Percentiles rank a stretch among this genome's conserved stretches.
These are phyloP conservation scores for Chalciporus piperatus DNA, from an alignment of 768 basidiomycete species.

Conservation along the genomic window DNA sequence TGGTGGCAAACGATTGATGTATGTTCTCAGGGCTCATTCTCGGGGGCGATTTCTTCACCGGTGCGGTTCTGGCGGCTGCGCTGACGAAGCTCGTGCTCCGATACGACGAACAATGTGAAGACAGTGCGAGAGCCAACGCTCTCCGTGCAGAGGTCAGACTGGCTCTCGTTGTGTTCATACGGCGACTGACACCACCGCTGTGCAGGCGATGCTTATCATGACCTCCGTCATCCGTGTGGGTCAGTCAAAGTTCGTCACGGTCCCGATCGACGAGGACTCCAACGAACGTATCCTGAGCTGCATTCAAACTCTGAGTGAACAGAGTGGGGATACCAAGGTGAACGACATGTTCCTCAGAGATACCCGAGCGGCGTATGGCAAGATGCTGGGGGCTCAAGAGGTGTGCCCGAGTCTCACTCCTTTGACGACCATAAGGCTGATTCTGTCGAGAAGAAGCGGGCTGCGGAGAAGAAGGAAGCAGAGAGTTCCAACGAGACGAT, in stretches of 20 bases:
- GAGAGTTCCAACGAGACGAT: slow-evolving; percentile 62
- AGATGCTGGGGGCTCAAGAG: slow-evolving; percentile 96
- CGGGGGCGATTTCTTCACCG: slow-evolving; percentile 97
- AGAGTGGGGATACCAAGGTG: slow-evolving; percentile 55
- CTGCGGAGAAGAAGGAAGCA: slow-evolving; percentile 84
- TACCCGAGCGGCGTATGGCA: slow-evolving; percentile 87
- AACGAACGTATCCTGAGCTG: slow-evolving; percentile 96
- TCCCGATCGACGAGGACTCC: slow-evolving; percentile 98
- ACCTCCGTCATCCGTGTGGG: slow-evolving; percentile 95
- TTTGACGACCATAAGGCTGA: neutral
- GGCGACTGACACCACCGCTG: neutral
- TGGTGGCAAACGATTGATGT: neutral
- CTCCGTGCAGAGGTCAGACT: slow-evolving; percentile 78
- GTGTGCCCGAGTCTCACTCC: slow-evolving; percentile 36
- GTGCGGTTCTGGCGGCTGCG: slow-evolving; percentile 82
- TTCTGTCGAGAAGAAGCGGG: slow-evolving; percentile 62
- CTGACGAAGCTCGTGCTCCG: slow-evolving; percentile 90
- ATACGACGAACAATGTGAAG: slow-evolving; percentile 49
- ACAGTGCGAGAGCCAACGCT: slow-evolving; percentile 58
- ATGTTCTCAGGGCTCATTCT: slow-evolving; percentile 66
- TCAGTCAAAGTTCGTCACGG: slow-evolving; percentile 91
- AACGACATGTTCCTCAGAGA: slow-evolving; percentile 79
- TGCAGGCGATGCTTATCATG: slow-evolving; percentile 95
- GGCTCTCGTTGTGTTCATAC: neutral
- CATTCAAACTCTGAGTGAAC: slow-evolving; percentile 86